These are phyloP conservation scores for Forsythia viridissima DNA, from an alignment of 257 asterid genomes.

Conservation along the genomic window DNA sequence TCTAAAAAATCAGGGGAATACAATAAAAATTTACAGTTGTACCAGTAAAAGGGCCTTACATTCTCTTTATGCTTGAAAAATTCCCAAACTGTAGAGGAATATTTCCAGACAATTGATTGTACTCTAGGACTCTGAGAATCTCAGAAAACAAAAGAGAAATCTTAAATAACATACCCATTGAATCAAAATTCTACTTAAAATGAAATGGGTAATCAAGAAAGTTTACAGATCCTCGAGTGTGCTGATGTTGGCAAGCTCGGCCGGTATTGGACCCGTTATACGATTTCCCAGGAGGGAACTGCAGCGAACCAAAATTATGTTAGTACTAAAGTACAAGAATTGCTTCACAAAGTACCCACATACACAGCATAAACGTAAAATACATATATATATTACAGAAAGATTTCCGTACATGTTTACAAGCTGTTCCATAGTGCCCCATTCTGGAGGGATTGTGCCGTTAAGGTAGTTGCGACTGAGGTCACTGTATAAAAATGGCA, in stretches of 20 bases:
- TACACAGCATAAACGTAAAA: background rate
- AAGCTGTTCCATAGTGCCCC: conserved; percentile 62
- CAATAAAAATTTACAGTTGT: too few species aligned
- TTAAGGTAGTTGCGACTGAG: conserved; percentile 64
- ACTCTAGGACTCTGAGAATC: conserved; percentile 43
- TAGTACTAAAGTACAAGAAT: background rate
- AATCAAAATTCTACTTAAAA: background rate
- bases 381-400: background rate
- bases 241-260: conserved; percentile 59
- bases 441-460: conserved; percentile 65
- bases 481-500: conserved; percentile 42
- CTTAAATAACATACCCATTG: background rate
- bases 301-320: conserved; percentile 24
- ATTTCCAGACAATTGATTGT: conserved; percentile 61
- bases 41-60: conserved; percentile 41
- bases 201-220: conserved; percentile 6
- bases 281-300: conserved; percentile 63
- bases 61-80: conserved; percentile 34
- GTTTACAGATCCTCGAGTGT: conserved; percentile 54
- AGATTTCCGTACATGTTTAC: conserved; percentile 44
- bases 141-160: background rate
- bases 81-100: conserved; percentile 71
- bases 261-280: conserved; percentile 55
- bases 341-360: background rate
- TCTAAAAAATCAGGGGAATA: too few species aligned